A percentile compares a stretch with the other conserved stretches of the same genome.
Conservation (phyloP, 2,329 filamentous ascomycete genomes). For the Aspergillus piperis region DNA sequence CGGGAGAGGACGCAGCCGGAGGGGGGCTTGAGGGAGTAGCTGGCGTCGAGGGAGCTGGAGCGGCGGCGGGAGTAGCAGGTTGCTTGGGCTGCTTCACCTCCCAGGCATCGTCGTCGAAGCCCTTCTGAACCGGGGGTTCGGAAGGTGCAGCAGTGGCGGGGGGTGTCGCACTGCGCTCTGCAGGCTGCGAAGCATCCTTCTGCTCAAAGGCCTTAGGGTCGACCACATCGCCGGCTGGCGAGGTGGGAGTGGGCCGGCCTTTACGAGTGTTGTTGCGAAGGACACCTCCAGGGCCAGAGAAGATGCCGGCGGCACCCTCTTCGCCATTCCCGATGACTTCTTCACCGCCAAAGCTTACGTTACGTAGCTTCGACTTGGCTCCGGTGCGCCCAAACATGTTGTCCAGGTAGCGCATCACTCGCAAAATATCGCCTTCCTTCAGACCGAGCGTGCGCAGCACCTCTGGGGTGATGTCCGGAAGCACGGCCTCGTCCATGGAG, state of each 20-base stretch:
- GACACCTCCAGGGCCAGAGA: constrained; percentile 88
- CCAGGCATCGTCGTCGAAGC: constrained; percentile 98
- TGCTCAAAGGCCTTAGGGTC: constrained; percentile 82
- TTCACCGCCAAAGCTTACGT: constrained; percentile 55
- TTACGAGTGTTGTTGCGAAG: constrained; percentile 94
- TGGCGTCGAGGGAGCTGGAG: constrained; percentile 35
- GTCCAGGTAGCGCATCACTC: constrained; percentile 88
- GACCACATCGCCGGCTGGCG: constrained; percentile 81
- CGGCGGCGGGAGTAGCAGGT: constrained; percentile 37
- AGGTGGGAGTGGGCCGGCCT: constrained; percentile 81
- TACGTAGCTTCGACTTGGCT: constrained; percentile 56
- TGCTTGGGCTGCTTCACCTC: constrained; percentile 82
- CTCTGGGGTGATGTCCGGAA: constrained; percentile 83
- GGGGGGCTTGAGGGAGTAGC: constrained; percentile 31
- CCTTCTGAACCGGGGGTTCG: constrained; percentile 55
- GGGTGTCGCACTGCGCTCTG: constrained; percentile 49
- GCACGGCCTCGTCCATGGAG: constrained; percentile 91
- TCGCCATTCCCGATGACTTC: constrained; percentile 61
- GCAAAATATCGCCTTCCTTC: constrained; percentile 93
- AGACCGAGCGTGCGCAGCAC: constrained; percentile 86
- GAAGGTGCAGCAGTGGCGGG: constrained; percentile 49
- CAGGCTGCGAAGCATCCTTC: constrained; percentile 53
- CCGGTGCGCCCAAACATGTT: constrained; percentile 70
- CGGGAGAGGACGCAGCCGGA: constrained; percentile 33
- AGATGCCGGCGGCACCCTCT: constrained; percentile 68